Conservation (phyloP, 768 basidiomycete genomes). For the Pleurotus tuber-regium region DNA sequence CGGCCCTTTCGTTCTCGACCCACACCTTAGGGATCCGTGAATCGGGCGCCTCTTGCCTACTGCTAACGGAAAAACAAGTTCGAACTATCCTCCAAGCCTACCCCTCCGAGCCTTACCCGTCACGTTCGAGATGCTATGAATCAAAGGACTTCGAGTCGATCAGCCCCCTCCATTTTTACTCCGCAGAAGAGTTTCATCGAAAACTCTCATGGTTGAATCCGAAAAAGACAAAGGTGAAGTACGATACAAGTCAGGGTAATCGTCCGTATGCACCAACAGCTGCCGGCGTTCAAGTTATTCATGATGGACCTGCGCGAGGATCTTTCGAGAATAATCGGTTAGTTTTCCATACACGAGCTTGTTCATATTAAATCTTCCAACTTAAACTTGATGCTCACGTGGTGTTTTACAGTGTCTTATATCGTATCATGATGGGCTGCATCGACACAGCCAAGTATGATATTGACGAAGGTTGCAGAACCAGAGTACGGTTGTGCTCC, state of each 20-base stretch:
- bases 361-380: neutral
- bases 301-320: neutral
- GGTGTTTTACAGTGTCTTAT: neutral
- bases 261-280: neutral
- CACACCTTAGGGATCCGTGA: slow-evolving; percentile 4
- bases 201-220: neutral
- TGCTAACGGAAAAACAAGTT: slow-evolving; percentile 1
- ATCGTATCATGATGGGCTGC: neutral
- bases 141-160: slow-evolving; percentile 4
- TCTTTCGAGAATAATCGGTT: slow-evolving; percentile 3
- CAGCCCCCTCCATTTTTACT: slow-evolving; percentile 1
- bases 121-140: neutral
- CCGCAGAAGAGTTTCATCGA: neutral
- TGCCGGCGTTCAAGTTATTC: too few relatives aligned
- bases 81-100: neutral
- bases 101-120: neutral
- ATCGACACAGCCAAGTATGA: neutral
- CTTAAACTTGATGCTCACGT: neutral
- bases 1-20: too few relatives aligned
- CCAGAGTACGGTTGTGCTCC: neutral
- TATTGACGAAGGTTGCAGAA: neutral
- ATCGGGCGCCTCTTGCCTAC: slow-evolving; percentile 1
- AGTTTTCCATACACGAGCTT: neutral
- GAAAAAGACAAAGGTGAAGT: neutral
- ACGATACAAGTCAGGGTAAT: slow-evolving; percentile 5